Percentiles rank a stretch among this genome's conserved stretches.
phyloP scores from a whole-genome alignment of 1,139 yeast species.

The Debaryomycetaceae sp. region DNA sequence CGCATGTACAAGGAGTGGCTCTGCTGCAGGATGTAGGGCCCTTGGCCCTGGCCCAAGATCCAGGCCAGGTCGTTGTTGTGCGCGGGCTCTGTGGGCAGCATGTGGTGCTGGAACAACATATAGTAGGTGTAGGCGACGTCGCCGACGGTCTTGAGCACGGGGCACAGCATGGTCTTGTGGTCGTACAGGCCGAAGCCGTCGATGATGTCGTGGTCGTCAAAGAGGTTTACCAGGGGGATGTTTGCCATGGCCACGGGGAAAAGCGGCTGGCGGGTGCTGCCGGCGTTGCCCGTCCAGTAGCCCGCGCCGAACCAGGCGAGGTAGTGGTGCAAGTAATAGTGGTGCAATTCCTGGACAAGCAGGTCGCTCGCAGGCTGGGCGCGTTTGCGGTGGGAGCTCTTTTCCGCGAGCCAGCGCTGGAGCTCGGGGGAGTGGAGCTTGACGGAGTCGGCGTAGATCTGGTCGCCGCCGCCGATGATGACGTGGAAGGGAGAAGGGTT shows the following conservation, averaged over 20 bases:
- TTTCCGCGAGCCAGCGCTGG: slow-evolving; percentile 52
- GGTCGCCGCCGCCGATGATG: slow-evolving; percentile 97
- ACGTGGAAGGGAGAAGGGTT: slow-evolving; percentile 63
- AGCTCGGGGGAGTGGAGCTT: slow-evolving; percentile 46
- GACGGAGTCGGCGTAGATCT: slow-evolving; percentile 79
- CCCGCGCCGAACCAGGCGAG: slow-evolving; percentile 86
- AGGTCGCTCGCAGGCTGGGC: slow-evolving; percentile 31
- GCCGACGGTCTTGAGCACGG: slow-evolving; percentile 63
- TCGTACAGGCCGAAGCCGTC: slow-evolving; percentile 91
- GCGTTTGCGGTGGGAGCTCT: slow-evolving; percentile 34
- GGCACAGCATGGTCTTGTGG: slow-evolving; percentile 61
- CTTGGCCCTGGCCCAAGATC: slow-evolving; percentile 41
- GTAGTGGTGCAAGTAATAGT: slow-evolving; percentile 64
- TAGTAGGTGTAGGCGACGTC: slow-evolving; percentile 74
- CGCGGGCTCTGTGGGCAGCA: slow-evolving; percentile 33
- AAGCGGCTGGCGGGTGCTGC: slow-evolving; percentile 52
- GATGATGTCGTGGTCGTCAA: slow-evolving; percentile 87
- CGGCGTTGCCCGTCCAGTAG: slow-evolving; percentile 62
- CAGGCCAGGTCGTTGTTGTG: slow-evolving; percentile 43
- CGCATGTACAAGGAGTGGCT: slow-evolving; percentile 62
- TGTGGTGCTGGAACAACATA: slow-evolving; percentile 84
- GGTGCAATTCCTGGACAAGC: slow-evolving; percentile 43
- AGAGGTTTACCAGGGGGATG: slow-evolving; percentile 77
- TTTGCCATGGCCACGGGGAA: slow-evolving; percentile 70
- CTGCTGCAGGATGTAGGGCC: slow-evolving; percentile 56